phyloP scores from a whole-genome alignment of 2,329 filamentous ascomycete species.

The Exophiala sp. region DNA sequence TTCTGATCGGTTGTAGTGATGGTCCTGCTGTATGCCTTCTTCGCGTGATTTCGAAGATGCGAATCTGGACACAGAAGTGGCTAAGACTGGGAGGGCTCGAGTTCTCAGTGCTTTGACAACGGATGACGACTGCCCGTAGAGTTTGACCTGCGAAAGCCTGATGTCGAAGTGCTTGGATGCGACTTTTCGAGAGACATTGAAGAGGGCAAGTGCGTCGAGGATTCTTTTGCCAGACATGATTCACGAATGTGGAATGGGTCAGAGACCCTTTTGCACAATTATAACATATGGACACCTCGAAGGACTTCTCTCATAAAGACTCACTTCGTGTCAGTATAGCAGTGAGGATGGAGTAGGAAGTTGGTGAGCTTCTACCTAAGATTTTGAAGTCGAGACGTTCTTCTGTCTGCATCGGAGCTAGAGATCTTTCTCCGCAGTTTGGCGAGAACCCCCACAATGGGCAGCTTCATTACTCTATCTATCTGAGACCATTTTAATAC shows the following conservation, averaged over 20 bases:
- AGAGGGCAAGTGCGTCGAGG: constrained; percentile 67
- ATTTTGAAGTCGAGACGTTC: neutral
- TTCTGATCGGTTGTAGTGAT: constrained; percentile 46
- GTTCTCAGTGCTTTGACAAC: constrained; percentile 60
- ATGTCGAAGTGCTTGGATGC: constrained; percentile 61
- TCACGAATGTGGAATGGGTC: neutral
- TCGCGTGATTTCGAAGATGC: constrained; percentile 34
- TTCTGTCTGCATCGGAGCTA: constrained; percentile 2
- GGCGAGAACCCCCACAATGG: neutral
- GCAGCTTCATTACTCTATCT: too few species aligned
- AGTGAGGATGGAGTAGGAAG: too few species aligned
- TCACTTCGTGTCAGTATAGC: too few species aligned
- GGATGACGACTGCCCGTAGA: constrained; percentile 62
- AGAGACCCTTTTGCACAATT: neutral
- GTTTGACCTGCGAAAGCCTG: constrained; percentile 59
- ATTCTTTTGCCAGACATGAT: constrained; percentile 58
- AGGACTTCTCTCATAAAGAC: too few species aligned
- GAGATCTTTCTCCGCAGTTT: constrained; percentile 4
- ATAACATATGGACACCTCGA: neutral
- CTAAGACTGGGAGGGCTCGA: constrained; percentile 30
- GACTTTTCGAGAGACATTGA: constrained; percentile 66
- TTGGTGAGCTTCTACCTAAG: too few species aligned
- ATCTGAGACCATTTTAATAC: too few species aligned
- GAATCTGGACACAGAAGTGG: constrained; percentile 33
- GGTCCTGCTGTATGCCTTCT: constrained; percentile 48